Evolutionary conservation across 257 asterid genomes (phyloP).

Genomic region (Primulina eburnea): DNA sequence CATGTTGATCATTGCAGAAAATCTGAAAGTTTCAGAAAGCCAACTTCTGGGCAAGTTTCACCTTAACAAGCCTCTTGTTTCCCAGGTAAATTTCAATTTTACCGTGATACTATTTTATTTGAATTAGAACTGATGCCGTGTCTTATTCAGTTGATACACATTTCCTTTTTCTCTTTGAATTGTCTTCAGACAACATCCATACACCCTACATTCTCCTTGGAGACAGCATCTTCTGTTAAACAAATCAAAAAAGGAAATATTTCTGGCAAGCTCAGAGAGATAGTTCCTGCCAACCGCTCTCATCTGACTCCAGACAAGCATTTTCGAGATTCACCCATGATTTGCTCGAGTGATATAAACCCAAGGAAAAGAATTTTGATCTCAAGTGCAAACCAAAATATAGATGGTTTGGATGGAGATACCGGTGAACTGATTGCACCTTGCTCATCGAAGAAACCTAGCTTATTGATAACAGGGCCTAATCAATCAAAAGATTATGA

Average conservation of each 20-base stretch:
- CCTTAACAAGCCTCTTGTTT: slow-evolving; percentile 37
- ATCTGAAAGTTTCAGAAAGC: slow-evolving; percentile 26
- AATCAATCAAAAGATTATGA: slow-evolving; percentile 32
- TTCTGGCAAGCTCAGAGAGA: slow-evolving; percentile 37
- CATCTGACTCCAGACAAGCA: slow-evolving; percentile 45
- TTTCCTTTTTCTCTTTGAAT: slow-evolving; percentile 22
- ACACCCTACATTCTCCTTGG: slow-evolving; percentile 32
- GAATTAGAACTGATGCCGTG: slow-evolving; percentile 3
- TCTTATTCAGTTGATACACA: slow-evolving; percentile 15
- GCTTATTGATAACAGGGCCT: slow-evolving; percentile 51
- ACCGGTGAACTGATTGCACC: slow-evolving; percentile 38
- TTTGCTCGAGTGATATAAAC: slow-evolving; percentile 35
- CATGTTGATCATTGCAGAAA: slow-evolving; percentile 46
- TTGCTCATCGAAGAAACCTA: slow-evolving; percentile 52
- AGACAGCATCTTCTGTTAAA: slow-evolving; percentile 33
- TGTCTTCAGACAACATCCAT: slow-evolving; percentile 32
- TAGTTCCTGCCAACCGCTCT: slow-evolving; percentile 89
- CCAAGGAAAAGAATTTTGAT: slow-evolving; percentile 33
- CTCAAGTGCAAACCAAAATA: slow-evolving; percentile 25
- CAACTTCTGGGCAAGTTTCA: slow-evolving; percentile 37
- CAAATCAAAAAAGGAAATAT: slow-evolving; percentile 36
- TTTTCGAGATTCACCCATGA: slow-evolving; percentile 31
- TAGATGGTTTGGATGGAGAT: slow-evolving; percentile 36
- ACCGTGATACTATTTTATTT: slow-evolving; percentile 16
- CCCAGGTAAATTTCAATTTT: slow-evolving; percentile 46